A percentile compares a stretch with the other conserved stretches of the same genome.
Conservation (phyloP, 768 basidiomycete species). For the Cantharellus anzutake region DNA sequence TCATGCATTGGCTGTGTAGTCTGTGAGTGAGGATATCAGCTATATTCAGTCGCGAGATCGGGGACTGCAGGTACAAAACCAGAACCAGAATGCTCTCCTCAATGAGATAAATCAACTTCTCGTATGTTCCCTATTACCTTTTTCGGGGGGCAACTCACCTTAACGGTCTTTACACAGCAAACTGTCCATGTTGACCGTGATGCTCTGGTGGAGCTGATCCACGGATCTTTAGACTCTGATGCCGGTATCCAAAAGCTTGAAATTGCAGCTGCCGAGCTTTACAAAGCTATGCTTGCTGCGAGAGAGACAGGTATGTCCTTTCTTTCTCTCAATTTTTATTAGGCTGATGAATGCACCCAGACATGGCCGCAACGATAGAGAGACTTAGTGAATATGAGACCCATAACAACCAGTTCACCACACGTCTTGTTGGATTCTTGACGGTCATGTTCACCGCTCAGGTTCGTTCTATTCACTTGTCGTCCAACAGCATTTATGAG, state of each 20-base stretch:
- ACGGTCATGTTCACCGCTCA: constrained; percentile 84
- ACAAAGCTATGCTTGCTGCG: constrained; percentile 84
- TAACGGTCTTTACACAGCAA: constrained; percentile 31
- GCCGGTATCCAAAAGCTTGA: constrained; percentile 63
- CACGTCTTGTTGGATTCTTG: constrained; percentile 74
- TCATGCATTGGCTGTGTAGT: constrained; percentile 27
- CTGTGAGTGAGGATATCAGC: constrained; percentile 84
- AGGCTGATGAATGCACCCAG: constrained; percentile 19
- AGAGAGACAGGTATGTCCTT: constrained; percentile 51
- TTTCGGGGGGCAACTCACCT: neutral
- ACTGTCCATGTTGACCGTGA: constrained; percentile 84
- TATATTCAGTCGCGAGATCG: constrained; percentile 94
- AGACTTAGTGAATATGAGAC: constrained; percentile 78
- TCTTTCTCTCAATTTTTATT: neutral
- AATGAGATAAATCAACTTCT: constrained; percentile 75
- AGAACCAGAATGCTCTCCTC: constrained; percentile 77
- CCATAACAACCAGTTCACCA: constrained; percentile 84
- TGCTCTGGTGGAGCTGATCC: constrained; percentile 55
- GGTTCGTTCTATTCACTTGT: constrained; percentile 23
- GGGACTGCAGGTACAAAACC: constrained; percentile 91
- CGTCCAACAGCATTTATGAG: neutral
- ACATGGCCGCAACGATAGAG: constrained; percentile 97
- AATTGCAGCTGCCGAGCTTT: constrained; percentile 68
- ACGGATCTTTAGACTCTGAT: constrained; percentile 74
- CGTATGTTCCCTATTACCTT: constrained; percentile 23